phyloP scores from a whole-genome alignment of 2,329 filamentous ascomycete genomes.

The Fusarium musae region DNA sequence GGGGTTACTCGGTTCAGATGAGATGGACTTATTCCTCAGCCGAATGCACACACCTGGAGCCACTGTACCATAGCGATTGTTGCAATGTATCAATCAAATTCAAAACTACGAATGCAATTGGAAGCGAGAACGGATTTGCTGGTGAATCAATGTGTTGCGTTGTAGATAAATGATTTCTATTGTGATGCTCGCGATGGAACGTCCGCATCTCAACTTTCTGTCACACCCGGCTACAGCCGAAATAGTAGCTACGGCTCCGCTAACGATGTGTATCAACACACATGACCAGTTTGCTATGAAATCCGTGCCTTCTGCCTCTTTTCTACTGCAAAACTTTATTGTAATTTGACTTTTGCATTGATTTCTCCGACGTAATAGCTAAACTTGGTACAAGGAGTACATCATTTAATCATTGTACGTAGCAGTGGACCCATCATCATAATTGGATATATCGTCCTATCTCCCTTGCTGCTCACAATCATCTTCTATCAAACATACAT shows the following conservation, averaged over 20 bases:
- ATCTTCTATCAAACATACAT: constrained; percentile 18
- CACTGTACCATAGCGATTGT: constrained; percentile 51
- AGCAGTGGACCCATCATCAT: constrained; percentile 29
- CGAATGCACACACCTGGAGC: constrained; percentile 42
- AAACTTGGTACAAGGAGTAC: not conserved
- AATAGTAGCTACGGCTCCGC: constrained; percentile 22
- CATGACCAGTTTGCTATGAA: constrained; percentile 5
- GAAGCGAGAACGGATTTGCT: not conserved
- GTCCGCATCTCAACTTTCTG: constrained; percentile 28
- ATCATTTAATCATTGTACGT: constrained; percentile 12
- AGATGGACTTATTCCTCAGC: constrained; percentile 35
- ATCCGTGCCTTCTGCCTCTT: not conserved
- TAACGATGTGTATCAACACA: constrained; percentile 21
- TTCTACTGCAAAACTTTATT: not conserved
- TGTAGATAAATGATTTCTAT: constrained; percentile 5
- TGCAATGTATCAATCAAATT: constrained; percentile 46
- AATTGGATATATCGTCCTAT: constrained; percentile 11
- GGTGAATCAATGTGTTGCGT: constrained; percentile 12
- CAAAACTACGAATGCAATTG: constrained; percentile 29
- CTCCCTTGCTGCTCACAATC: constrained; percentile 29
- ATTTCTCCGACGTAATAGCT: not conserved
- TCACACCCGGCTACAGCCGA: constrained; percentile 44
- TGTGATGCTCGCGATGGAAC: constrained; percentile 19
- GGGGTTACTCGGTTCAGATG: constrained; percentile 36
- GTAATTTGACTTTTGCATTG: not conserved